Evolutionary conservation across 352 stramenopile genomes (phyloP).

Genomic region (Phytophthora brassicae): DNA sequence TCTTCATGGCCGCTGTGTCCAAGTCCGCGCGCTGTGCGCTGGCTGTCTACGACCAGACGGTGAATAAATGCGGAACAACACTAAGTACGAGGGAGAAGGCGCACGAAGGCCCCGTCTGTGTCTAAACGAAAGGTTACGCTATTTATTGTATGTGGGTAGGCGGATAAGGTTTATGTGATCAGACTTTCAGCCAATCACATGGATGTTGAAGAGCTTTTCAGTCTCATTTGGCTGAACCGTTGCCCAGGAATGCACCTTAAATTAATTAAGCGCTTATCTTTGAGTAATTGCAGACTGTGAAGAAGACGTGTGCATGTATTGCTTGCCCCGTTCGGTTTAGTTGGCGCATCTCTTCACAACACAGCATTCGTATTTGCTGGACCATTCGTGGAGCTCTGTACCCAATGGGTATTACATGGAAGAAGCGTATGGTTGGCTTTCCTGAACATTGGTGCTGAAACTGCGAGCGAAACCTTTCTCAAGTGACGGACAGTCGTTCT

Average conservation of each 20-base stretch:
- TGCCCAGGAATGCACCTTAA: too few relatives aligned
- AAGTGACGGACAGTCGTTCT: slow-evolving; percentile 18
- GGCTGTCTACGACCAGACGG: not conserved
- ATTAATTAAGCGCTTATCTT: too few relatives aligned
- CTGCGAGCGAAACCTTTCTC: slow-evolving; percentile 6
- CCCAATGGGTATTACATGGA: too few relatives aligned
- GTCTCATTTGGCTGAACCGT: not conserved
- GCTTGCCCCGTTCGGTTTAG: too few relatives aligned
- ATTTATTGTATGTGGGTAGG: too few relatives aligned
- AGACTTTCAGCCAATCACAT: not conserved
- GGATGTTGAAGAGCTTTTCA: not conserved
- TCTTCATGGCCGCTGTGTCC: slow-evolving; percentile 58
- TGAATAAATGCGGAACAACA: not conserved
- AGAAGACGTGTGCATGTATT: too few relatives aligned
- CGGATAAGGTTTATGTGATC: too few relatives aligned
- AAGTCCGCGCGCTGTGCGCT: not conserved
- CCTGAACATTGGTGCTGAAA: slow-evolving; percentile 26
- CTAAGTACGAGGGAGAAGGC: slow-evolving; percentile 3
- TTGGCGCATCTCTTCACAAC: too few relatives aligned
- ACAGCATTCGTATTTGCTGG: too few relatives aligned
- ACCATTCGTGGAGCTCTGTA: too few relatives aligned
- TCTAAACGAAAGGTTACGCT: too few relatives aligned
- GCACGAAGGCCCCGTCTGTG: not conserved
- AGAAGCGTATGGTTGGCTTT: not conserved
- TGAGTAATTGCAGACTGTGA: too few relatives aligned